phyloP scores from a whole-genome alignment of 192 early-diverging fungal species.

The Gaertneriomyces semiglobifer region DNA sequence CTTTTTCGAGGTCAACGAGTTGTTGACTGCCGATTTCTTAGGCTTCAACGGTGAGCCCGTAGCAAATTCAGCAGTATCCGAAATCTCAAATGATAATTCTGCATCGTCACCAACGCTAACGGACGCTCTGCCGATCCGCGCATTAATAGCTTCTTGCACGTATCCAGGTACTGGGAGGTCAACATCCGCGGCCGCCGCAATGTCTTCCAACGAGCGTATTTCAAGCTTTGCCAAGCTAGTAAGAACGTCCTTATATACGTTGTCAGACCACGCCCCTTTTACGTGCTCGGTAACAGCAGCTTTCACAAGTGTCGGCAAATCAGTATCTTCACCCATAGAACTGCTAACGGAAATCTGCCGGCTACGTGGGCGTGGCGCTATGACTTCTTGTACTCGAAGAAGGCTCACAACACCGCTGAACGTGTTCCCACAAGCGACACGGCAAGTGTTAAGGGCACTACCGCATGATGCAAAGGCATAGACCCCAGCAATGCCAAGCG shows the following conservation, averaged over 20 bases:
- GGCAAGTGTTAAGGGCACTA: neutral
- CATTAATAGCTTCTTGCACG: conserved; percentile 19
- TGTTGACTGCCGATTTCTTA: neutral
- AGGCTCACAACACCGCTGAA: conserved; percentile 2
- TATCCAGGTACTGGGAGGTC: conserved; percentile 18
- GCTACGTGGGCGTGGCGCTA: too few relatives aligned
- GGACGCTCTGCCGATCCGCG: too few relatives aligned
- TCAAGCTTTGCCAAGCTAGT: conserved; percentile 8
- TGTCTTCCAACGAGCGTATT: conserved; percentile 13
- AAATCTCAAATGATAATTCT: neutral
- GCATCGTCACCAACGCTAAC: neutral
- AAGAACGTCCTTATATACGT: conserved; percentile 22
- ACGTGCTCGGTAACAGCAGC: conserved; percentile 9
- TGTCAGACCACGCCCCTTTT: conserved; percentile 19
- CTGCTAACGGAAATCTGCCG: too few relatives aligned
- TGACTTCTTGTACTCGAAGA: neutral
- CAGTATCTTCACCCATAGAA: neutral
- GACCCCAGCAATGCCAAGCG: too few relatives aligned
- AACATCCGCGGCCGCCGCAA: neutral
- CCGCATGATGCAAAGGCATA: too few relatives aligned
- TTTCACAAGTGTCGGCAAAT: conserved; percentile 13
- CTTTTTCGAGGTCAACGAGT: neutral
- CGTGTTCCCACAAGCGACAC: conserved; percentile 8
- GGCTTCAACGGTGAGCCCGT: conserved; percentile 13
- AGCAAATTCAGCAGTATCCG: neutral